Base-by-base conservation (phyloP, 768 basidiomycete species). In the Boletus coccyginus region DNA sequence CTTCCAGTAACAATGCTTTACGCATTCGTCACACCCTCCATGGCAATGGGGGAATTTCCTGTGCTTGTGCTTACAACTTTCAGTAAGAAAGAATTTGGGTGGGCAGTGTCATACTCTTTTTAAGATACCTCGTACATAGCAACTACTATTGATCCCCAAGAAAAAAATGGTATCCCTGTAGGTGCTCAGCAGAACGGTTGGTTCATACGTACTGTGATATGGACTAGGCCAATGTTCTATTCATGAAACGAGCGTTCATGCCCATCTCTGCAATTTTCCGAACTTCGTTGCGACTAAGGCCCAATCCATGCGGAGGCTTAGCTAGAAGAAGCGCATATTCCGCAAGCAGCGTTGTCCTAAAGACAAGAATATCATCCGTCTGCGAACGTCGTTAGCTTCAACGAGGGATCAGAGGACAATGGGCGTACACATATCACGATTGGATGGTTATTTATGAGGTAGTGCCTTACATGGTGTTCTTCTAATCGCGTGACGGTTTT, bases 321-420 rank as follows among this genome's bases (percentile, higher is more conserved):
- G 92, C 92, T 51, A 93, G 74, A 36, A 94, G 80, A 7, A 93
- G 74, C 0, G 91, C 90, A 59, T 94, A 94, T 68, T 94, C 92
- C 4, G 77, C 89, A 0, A 86, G 64, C 3, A 93, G 75, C 4
- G 87, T 85, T 10, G 85, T 92, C 27, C 82, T 81, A 72, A 93
- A 93, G 0, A 86, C 85, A 17, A 94, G 82, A 6, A 78, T 83
- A 66, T 94, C 92, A 66, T 93, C 92, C 33, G 91, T 93, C 91
- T 92, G 60, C 44, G 21, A n/a, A 17, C 12, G 39, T 35, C 14
- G 24, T 53, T 14, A 63, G 50, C 38, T 14, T 35, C 5, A 4
- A 48, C 14, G 19, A 17, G 48, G 10, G 35, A 33, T 43, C 11
- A 47, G 32, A 48, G 7, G 33, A 46, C n/a, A 29, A 19, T 7